These are phyloP conservation scores for Kazachstania bromeliacearum DNA, from an alignment of 805 yeast genomes.

Conservation along the genomic window DNA sequence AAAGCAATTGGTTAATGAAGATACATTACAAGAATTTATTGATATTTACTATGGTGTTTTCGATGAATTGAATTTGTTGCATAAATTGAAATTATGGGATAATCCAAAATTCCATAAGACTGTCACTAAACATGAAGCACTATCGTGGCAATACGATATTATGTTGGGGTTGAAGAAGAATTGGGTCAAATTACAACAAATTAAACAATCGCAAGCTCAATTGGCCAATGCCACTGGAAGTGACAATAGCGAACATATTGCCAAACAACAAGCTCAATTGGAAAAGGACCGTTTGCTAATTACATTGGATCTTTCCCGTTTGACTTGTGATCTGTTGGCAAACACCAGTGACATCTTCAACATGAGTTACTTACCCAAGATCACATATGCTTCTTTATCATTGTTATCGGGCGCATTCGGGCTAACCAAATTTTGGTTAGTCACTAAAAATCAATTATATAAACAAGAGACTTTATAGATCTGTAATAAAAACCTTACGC, in stretches of 20 bases:
- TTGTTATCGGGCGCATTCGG: slow-evolving; percentile 23
- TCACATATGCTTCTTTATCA: slow-evolving; percentile 23
- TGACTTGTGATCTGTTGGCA: slow-evolving; percentile 38
- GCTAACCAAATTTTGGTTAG: slow-evolving; percentile 22
- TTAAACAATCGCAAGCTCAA: slow-evolving; percentile 44
- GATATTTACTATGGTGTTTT: slow-evolving; percentile 54
- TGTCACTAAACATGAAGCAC: slow-evolving; percentile 48
- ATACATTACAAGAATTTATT: slow-evolving; percentile 37
- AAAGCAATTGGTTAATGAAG: slow-evolving; percentile 35
- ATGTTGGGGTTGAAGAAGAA: slow-evolving; percentile 47
- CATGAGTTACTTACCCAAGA: slow-evolving; percentile 29
- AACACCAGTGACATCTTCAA: slow-evolving; percentile 35
- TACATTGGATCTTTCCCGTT: slow-evolving; percentile 32
- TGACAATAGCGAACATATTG: not conserved
- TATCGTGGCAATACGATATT: slow-evolving; percentile 63
- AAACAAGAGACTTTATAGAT: not conserved
- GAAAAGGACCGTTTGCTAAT: slow-evolving; percentile 28
- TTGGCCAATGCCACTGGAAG: not conserved
- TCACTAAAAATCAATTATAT: slow-evolving; percentile 7
- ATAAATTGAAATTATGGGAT: slow-evolving; percentile 34
- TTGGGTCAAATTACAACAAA: slow-evolving; percentile 15
- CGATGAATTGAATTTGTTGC: slow-evolving; percentile 53
- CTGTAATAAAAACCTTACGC: not conserved
- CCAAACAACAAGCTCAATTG: not conserved
- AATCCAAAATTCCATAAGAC: slow-evolving; percentile 23